Percentiles rank a stretch among this genome's conserved stretches.
Evolutionary conservation across 805 yeast species (phyloP).

Genomic region (Kockiozyma suomiensis): DNA sequence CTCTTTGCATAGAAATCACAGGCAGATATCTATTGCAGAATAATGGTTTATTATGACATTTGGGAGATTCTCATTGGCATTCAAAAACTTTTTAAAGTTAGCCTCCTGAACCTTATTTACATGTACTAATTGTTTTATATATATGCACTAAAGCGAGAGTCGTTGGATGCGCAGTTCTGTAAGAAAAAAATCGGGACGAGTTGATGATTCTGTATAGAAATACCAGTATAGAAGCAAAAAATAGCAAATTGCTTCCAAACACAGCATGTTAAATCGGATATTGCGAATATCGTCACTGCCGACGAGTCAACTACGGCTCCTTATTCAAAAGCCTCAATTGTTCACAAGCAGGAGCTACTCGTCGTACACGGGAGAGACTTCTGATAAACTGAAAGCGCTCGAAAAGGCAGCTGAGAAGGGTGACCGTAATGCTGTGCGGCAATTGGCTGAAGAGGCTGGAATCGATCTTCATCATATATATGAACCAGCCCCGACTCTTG

Average conservation of each 20-base stretch:
- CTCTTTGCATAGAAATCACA: neutral
- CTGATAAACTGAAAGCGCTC: neutral
- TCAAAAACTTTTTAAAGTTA: constrained; percentile 1
- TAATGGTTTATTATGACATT: neutral
- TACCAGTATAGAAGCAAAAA: neutral
- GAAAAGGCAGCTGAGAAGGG: neutral
- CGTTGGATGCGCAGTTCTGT: too few relatives aligned
- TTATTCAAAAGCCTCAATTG: neutral
- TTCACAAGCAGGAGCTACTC: too few relatives aligned
- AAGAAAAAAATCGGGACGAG: neutral
- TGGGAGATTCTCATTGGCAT: constrained; percentile 1
- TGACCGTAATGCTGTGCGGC: neutral
- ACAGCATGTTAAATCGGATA: neutral
- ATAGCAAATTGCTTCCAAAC: neutral
- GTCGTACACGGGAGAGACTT: neutral
- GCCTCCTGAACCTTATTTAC: neutral
- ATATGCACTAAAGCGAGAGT: neutral
- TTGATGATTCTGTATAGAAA: neutral
- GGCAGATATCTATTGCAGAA: neutral
- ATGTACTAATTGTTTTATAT: neutral
- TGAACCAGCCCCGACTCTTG: neutral
- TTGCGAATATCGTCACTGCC: constrained; percentile 1
- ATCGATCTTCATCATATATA: neutral
- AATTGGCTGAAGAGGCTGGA: neutral
- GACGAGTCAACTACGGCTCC: neutral